Base-by-base conservation (phyloP, 1,284 basidiomycete genomes). In the Ustilago sp. region DNA sequence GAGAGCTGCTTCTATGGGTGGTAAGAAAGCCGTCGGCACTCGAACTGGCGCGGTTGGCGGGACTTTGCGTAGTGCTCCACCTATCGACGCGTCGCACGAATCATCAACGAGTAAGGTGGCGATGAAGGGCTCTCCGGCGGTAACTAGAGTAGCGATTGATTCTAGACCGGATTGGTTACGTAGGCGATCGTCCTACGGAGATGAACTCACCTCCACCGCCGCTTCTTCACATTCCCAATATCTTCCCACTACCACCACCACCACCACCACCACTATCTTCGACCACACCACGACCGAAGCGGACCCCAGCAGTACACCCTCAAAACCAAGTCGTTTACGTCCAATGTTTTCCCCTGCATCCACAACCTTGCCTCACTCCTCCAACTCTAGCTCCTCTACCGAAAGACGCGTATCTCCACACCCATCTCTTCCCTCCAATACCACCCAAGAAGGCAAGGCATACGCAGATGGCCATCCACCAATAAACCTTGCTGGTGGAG, bases 401-500 rank as follows among this genome's bases (percentile, higher is more conserved):
- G 48, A 50, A 31, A 28, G 48, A 6, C 11, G 6, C 1, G 1
- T 9, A 4, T 41, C 57, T 31, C 45, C 57, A 28, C 55, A 48
- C 15, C 17, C 11, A 7, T 19, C 19, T 11, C 15, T 36, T 41
- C 19, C 41, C 6, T 9, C 39, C 58, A 6, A 23, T 1, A 19
- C 34, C 12, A 4, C 51, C 34, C 15, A 52, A n/a, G 64, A 75
- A 36, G 13, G 15, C 7, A 39, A 56, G 4, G 60, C 80, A 0
- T 85, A 85, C 28, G 36, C 47, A 2, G 84, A 85, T 56, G 84
- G 84, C 11, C 63, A 75, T 19, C 83, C 84, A 8, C 74, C 84
- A 15, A 77, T 85, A 45, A 60, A 84, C 50, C 63, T 85, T 2
- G 81, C 84, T 19, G 83, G 82, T 34, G 83, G 84, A 3, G 83